These are phyloP conservation scores for Lecanicillium sp. DNA, from an alignment of 2,329 filamentous ascomycete genomes.

Conservation along the genomic window DNA sequence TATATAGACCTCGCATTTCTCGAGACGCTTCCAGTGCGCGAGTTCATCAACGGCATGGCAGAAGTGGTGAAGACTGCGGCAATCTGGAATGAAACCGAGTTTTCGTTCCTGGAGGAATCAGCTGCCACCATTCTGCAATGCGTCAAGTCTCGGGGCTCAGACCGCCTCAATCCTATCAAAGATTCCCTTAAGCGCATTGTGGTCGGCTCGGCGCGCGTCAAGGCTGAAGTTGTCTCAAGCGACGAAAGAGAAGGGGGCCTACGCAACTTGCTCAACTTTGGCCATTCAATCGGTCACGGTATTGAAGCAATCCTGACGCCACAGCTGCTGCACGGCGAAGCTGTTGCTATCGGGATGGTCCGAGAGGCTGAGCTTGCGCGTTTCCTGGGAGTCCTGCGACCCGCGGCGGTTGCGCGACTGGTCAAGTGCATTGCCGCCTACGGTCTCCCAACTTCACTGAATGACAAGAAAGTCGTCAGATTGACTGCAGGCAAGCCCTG, in stretches of 20 bases:
- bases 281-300: conserved; percentile 95
- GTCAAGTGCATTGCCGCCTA: conserved; percentile 94
- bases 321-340: conserved; percentile 91
- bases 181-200: conserved; percentile 71
- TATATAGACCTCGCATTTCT: conserved; percentile 93
- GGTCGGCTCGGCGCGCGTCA: conserved; percentile 82
- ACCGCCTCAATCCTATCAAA: conserved; percentile 63
- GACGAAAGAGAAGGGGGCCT: conserved; percentile 93
- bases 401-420: conserved; percentile 80
- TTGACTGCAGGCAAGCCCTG: conserved; percentile 82
- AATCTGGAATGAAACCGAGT: conserved; percentile 88
- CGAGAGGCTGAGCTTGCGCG: conserved; percentile 93
- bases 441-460: conserved; percentile 75
- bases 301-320: conserved; percentile 93
- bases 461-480: conserved; percentile 74
- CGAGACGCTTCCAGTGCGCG: conserved; percentile 79
- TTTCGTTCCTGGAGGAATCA: conserved; percentile 74
- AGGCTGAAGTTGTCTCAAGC: conserved; percentile 87
- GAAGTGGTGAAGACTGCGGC: conserved; percentile 97
- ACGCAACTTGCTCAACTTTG: conserved; percentile 92
- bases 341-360: conserved; percentile 96
- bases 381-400: conserved; percentile 76
- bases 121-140: conserved; percentile 61
- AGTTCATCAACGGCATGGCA: conserved; percentile 98
- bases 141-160: conserved; percentile 26